These are phyloP conservation scores for Sonneratia alba DNA, from an alignment of 345 rosid species.

Conservation along the genomic window DNA sequence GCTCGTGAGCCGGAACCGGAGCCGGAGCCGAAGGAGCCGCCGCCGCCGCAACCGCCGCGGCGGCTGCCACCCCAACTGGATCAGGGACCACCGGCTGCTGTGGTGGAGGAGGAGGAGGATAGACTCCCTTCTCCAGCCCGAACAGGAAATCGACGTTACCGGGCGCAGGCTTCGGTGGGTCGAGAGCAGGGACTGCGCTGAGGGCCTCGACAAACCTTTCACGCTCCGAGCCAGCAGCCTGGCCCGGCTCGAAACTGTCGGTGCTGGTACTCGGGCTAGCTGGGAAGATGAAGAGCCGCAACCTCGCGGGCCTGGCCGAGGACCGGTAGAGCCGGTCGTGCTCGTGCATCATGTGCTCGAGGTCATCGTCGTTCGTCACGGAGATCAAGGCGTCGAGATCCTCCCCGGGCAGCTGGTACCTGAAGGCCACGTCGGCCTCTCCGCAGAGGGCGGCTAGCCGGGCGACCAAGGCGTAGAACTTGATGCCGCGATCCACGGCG, in stretches of 20 bases:
- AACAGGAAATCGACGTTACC: constrained; percentile 64
- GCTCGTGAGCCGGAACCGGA: constrained; percentile 10
- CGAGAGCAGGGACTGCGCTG: constrained; percentile 40
- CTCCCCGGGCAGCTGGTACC: constrained; percentile 93
- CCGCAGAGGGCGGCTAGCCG: constrained; percentile 53
- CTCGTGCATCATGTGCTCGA: constrained; percentile 91
- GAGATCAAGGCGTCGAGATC: constrained; percentile 94
- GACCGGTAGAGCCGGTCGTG: constrained; percentile 69
- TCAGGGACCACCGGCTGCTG: constrained; percentile 9
- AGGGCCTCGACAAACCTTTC: constrained; percentile 71
- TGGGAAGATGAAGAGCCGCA: constrained; percentile 76
- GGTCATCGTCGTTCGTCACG: constrained; percentile 86
- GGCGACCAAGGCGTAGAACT: constrained; percentile 45
- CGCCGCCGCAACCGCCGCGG: no score
- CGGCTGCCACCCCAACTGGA: neutral
- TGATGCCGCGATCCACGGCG: constrained; percentile 59
- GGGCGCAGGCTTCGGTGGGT: constrained; percentile 18
- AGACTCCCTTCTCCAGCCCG: constrained; percentile 55
- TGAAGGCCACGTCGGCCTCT: constrained; percentile 45
- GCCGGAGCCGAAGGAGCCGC: no score
- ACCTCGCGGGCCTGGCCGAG: constrained; percentile 68
- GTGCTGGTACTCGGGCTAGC: constrained; percentile 13
- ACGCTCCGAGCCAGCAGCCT: constrained; percentile 45
- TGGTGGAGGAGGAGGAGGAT: constrained; percentile 12
- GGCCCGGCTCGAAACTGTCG: constrained; percentile 42